Conservation (phyloP, 495 filamentous ascomycete genomes). For the Cercophora scortea region DNA sequence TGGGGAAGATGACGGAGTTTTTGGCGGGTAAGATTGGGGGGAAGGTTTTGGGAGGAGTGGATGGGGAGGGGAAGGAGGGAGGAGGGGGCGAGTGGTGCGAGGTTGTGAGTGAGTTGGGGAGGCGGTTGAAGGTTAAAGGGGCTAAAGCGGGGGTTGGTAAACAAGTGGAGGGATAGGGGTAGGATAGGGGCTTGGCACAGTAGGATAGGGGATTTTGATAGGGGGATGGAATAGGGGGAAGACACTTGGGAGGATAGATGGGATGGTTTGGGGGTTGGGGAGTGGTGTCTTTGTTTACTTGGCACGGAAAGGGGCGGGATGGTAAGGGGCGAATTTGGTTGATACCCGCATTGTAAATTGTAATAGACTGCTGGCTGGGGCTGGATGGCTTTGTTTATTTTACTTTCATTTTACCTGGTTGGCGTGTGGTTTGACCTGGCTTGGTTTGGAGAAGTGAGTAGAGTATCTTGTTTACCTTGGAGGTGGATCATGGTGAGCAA, state of each 20-base stretch:
- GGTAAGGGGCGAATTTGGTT: not conserved
- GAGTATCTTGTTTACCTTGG: too few species aligned
- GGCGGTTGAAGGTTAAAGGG: slow-evolving; percentile 47
- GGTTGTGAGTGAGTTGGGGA: slow-evolving; percentile 47
- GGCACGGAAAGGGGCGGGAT: not conserved
- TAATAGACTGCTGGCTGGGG: not conserved
- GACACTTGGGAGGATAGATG: not conserved
- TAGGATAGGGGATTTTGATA: not conserved
- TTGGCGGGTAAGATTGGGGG: slow-evolving; percentile 40
- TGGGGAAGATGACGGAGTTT: slow-evolving; percentile 55
- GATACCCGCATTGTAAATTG: not conserved
- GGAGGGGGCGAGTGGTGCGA: slow-evolving; percentile 44
- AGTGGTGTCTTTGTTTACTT: too few species aligned
- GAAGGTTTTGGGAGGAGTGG: slow-evolving; percentile 15
- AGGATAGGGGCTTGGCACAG: not conserved
- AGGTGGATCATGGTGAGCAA: too few species aligned
- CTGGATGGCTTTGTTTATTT: not conserved
- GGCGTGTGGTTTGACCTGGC: not conserved
- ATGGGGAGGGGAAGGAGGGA: not conserved
- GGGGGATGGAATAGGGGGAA: not conserved
- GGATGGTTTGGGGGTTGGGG: too few species aligned
- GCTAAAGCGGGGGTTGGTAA: not conserved
- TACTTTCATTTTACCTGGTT: not conserved
- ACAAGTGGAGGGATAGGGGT: not conserved
- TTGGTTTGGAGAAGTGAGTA: too few species aligned